Evolutionary conservation across 352 stramenopile genomes (phyloP).

Genomic region (Phytopythium boreale): DNA sequence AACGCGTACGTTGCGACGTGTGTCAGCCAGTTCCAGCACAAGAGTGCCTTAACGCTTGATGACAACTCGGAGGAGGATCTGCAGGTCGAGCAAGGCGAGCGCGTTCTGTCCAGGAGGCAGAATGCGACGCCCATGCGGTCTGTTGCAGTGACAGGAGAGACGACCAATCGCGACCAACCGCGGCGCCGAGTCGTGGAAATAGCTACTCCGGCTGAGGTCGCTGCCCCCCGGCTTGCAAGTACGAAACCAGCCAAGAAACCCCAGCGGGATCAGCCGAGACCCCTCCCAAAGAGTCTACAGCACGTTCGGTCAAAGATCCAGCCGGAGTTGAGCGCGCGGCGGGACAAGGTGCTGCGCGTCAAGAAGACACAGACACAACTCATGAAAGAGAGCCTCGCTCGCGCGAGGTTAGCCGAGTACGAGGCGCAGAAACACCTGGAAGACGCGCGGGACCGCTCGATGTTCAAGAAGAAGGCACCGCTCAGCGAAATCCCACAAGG

Average conservation of each 20-base stretch:
- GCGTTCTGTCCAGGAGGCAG: neutral
- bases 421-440: conserved; percentile 33
- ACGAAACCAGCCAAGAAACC: conserved; percentile 5
- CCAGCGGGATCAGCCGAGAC: neutral
- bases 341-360: conserved; percentile 62
- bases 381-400: conserved; percentile 66
- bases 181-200: neutral
- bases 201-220: neutral
- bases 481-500: conserved; percentile 55
- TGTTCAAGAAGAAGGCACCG: conserved; percentile 33
- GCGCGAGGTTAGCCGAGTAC: conserved; percentile 55
- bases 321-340: conserved; percentile 42
- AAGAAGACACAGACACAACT: conserved; percentile 77
- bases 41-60: neutral
- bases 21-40: conserved; percentile 23
- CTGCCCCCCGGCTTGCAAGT: neutral
- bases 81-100: neutral
- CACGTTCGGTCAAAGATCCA: conserved; percentile 65
- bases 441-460: conserved; percentile 13
- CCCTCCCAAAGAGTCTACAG: conserved; percentile 22
- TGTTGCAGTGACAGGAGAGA: neutral
- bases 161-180: neutral
- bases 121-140: neutral
- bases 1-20: conserved; percentile 45
- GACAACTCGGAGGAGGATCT: neutral